Percentiles rank a stretch among this genome's conserved stretches.
phyloP scores from a whole-genome alignment of 2,329 filamentous ascomycete species.

The Parastagonospora avenae region DNA sequence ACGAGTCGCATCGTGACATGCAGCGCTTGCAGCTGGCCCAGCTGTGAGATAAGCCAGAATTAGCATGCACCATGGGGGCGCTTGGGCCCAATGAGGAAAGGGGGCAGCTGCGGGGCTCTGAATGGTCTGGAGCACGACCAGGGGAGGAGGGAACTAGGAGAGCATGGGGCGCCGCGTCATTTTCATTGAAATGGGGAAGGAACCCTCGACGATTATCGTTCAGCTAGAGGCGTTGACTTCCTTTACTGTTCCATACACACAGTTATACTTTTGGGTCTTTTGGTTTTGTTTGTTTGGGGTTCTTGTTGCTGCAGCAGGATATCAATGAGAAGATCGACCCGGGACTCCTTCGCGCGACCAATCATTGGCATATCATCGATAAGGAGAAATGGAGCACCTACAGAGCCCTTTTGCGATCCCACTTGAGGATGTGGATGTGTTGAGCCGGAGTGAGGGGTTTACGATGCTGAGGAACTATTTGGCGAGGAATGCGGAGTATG shows the following conservation, averaged over 20 bases:
- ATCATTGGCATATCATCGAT: constrained; percentile 2
- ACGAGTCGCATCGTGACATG: not conserved
- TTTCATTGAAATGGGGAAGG: constrained; percentile 24
- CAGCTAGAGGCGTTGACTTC: constrained; percentile 1
- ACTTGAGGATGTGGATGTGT: constrained; percentile 47
- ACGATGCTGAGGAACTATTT: constrained; percentile 51
- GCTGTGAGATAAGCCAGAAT: constrained; percentile 1
- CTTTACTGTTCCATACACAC: not conserved
- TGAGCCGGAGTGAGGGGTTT: constrained; percentile 51
- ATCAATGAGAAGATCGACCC: constrained; percentile 15
- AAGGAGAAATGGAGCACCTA: constrained; percentile 11
- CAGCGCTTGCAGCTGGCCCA: not conserved
- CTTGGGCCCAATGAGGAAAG: constrained; percentile 13
- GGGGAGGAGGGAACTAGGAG: not conserved
- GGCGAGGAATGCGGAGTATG: constrained; percentile 47
- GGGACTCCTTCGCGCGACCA: constrained; percentile 7
- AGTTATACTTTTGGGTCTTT: not conserved
- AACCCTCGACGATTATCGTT: constrained; percentile 4
- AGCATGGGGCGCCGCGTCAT: constrained; percentile 20
- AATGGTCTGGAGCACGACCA: constrained; percentile 2
- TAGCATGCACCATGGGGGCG: not conserved
- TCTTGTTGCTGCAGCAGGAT: not conserved
- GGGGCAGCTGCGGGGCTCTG: constrained; percentile 8
- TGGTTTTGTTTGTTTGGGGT: not conserved
- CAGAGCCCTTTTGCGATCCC: constrained; percentile 52